Conservation (phyloP, 495 filamentous ascomycete species). For the Aspergillus kassunensis region DNA sequence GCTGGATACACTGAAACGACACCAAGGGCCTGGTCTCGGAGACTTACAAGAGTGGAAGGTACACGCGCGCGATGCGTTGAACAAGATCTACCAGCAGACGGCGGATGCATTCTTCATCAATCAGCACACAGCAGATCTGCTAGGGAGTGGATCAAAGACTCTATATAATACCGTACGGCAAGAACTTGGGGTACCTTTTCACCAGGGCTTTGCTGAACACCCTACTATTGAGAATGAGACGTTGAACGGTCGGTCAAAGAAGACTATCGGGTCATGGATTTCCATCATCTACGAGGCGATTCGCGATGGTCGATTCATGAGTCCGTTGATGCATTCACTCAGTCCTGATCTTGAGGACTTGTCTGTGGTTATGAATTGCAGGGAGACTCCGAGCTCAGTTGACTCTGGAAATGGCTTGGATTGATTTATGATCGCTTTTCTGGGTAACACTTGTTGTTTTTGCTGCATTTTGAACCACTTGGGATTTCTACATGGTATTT, state of each 20-base stretch:
- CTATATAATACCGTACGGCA: conserved; percentile 22
- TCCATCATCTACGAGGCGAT: conserved; percentile 27
- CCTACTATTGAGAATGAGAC: conserved; percentile 12
- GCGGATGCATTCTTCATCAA: conserved; percentile 11
- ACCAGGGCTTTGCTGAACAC: conserved; percentile 28
- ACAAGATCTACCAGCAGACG: conserved; percentile 11
- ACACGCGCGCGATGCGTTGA: conserved; percentile 6
- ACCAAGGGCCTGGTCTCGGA: not conserved
- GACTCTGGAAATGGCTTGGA: conserved; percentile 4
- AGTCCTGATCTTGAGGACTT: not conserved
- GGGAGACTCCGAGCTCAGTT: not conserved
- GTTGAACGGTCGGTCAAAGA: conserved; percentile 20
- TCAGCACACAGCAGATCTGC: conserved; percentile 19
- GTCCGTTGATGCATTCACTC: conserved; percentile 16
- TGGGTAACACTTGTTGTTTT: not conserved
- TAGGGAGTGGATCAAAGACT: conserved; percentile 18
- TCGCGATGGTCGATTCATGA: conserved; percentile 14
- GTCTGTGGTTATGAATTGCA: not conserved
- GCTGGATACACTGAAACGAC: conserved; percentile 2
- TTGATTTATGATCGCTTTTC: not conserved
- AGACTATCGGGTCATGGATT: conserved; percentile 26
- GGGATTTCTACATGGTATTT: too few relatives aligned
- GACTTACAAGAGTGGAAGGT: conserved; percentile 17
- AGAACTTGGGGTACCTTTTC: conserved; percentile 24
- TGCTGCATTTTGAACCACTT: too few relatives aligned